phyloP scores from a whole-genome alignment of 1,284 basidiomycete genomes.

The Fistulina hepatica region DNA sequence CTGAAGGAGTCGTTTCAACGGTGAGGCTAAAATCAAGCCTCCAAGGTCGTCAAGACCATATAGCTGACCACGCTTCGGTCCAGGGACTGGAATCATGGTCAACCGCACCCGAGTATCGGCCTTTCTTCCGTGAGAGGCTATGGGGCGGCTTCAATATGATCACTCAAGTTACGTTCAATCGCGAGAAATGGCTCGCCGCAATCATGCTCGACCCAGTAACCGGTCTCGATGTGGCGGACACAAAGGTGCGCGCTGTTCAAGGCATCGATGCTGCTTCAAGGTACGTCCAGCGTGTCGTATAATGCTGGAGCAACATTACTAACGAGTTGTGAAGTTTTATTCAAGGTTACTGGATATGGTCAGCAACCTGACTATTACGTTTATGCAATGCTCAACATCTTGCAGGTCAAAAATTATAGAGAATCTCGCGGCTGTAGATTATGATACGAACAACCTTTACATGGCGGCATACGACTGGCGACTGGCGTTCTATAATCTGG shows the following conservation, averaged over 20 bases:
- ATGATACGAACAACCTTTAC: slow-evolving; percentile 84
- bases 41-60: no score
- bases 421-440: slow-evolving; percentile 85
- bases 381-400: slow-evolving; percentile 3
- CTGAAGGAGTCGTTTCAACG: slow-evolving; percentile 3
- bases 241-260: slow-evolving; percentile 86
- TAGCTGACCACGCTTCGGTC: slow-evolving; percentile 1
- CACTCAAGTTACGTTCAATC: slow-evolving; percentile 68
- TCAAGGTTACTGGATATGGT: slow-evolving; percentile 90
- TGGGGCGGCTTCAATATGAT: slow-evolving; percentile 88
- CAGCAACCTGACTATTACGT: slow-evolving; percentile 14
- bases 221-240: slow-evolving; percentile 84
- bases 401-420: slow-evolving; percentile 84
- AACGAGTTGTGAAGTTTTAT: slow-evolving; percentile 1
- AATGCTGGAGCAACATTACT: no score
- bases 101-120: slow-evolving; percentile 63
- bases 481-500: slow-evolving; percentile 82
- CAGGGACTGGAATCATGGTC: slow-evolving; percentile 82
- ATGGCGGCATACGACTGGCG: slow-evolving; percentile 90
- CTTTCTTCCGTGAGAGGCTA: slow-evolving; percentile 76
- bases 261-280: slow-evolving; percentile 84
- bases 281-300: slow-evolving; percentile 86
- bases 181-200: slow-evolving; percentile 76
- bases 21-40: background rate
- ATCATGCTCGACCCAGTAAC: slow-evolving; percentile 88